Percentiles rank a stretch among this genome's conserved stretches.
These are phyloP conservation scores for Parachaetomium inaequale DNA, from an alignment of 495 filamentous ascomycete genomes.

Conservation along the genomic window DNA sequence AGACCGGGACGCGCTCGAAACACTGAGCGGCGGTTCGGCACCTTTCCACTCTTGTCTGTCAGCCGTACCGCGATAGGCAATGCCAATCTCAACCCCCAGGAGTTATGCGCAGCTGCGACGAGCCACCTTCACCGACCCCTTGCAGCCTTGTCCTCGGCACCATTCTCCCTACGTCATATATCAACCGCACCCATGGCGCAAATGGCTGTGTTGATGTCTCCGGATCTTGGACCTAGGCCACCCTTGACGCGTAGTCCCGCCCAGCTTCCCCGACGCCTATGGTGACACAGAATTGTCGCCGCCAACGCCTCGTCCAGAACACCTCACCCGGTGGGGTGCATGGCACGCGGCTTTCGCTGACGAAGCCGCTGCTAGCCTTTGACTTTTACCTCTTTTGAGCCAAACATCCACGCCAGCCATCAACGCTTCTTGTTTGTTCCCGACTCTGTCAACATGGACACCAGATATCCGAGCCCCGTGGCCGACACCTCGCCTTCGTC, in stretches of 20 bases:
- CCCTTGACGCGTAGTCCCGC: not conserved
- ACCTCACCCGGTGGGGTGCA: no score
- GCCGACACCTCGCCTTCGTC: not conserved
- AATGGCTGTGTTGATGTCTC: not conserved
- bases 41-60: conserved; percentile 7
- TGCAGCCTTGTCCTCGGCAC: conserved; percentile 20
- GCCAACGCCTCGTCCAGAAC: no score
- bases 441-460: no score
- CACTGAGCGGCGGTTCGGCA: conserved; percentile 6
- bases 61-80: conserved; percentile 23
- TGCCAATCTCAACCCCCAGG: conserved; percentile 12
- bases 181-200: not conserved
- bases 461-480: not conserved
- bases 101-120: conserved; percentile 30
- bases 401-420: no score
- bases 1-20: not conserved
- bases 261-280: not conserved
- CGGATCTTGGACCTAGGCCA: not conserved
- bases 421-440: no score
- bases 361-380: no score
- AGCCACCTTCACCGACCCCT: conserved; percentile 13
- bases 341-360: no score
- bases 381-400: no score
- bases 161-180: conserved; percentile 11
- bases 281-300: not conserved